phyloP scores from a whole-genome alignment of 176 grass and related monocot species.

The Alopecurus myosuroides region DNA sequence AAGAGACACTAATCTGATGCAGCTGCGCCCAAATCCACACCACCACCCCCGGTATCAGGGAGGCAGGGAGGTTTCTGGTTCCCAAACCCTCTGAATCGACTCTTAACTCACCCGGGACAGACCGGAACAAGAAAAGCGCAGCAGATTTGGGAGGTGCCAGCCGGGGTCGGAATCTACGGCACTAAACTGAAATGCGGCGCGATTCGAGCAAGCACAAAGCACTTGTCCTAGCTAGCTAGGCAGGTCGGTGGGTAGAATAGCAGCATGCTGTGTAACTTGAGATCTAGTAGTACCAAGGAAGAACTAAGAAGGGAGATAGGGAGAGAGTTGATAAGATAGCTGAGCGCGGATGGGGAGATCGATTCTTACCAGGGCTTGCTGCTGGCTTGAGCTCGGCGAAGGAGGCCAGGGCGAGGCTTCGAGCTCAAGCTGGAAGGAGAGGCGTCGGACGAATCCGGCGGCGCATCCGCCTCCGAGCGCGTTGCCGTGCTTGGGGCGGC shows the following conservation, averaged over 20 bases:
- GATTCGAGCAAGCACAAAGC: neutral
- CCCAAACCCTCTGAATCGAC: neutral
- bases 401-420: constrained; percentile 91
- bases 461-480: constrained; percentile 55
- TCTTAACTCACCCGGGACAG: neutral
- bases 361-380: constrained; percentile 22
- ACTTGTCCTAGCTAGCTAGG: neutral
- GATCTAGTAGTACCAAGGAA: constrained; percentile 12
- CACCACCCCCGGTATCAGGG: too few species aligned
- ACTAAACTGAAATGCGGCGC: constrained; percentile 1
- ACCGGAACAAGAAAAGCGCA: neutral
- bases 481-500: constrained; percentile 49
- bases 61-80: neutral
- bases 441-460: constrained; percentile 55
- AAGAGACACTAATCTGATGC: neutral
- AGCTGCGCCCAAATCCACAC: constrained; percentile 1
- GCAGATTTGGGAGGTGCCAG: neutral
- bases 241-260: too few species aligned
- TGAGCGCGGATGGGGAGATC: neutral
- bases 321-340: neutral
- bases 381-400: constrained; percentile 15
- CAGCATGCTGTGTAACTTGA: neutral
- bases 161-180: neutral
- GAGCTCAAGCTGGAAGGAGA: constrained; percentile 94
- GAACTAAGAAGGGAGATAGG: neutral